Conservation (phyloP, 306 rosid genomes). For the Luffa aegyptiaca region DNA sequence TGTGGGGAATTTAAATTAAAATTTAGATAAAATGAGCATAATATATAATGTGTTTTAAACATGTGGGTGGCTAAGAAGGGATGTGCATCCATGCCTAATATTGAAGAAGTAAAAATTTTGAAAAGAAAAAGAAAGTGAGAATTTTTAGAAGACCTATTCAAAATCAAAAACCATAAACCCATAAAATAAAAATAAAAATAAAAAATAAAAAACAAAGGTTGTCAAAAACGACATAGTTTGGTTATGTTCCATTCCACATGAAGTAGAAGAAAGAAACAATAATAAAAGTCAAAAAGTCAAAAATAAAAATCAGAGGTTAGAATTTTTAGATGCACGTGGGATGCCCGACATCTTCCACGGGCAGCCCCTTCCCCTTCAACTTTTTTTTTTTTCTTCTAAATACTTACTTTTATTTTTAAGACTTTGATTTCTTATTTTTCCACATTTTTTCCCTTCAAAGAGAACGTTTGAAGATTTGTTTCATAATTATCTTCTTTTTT, state of each 20-base stretch:
- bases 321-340: background rate
- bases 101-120: background rate
- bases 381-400: no score
- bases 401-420: background rate
- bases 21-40: background rate
- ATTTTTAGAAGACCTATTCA: background rate
- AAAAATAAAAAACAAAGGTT: background rate
- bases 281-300: background rate
- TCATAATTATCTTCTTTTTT: no score
- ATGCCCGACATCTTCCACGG: background rate
- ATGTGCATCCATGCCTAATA: background rate
- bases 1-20: background rate
- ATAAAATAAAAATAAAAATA: background rate
- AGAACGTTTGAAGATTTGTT: no score
- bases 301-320: background rate
- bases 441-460: background rate
- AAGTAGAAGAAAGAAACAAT: background rate
- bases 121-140: background rate
- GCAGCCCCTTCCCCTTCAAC: background rate
- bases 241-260: background rate
- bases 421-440: background rate
- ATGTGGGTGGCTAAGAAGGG: constrained; percentile 3
- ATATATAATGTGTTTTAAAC: background rate
- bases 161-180: background rate
- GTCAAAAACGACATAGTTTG: constrained; percentile 9